A percentile compares a stretch with the other conserved stretches of the same genome.
Conservation (phyloP, 208 protist species). For the Herpetomonas muscarum region DNA sequence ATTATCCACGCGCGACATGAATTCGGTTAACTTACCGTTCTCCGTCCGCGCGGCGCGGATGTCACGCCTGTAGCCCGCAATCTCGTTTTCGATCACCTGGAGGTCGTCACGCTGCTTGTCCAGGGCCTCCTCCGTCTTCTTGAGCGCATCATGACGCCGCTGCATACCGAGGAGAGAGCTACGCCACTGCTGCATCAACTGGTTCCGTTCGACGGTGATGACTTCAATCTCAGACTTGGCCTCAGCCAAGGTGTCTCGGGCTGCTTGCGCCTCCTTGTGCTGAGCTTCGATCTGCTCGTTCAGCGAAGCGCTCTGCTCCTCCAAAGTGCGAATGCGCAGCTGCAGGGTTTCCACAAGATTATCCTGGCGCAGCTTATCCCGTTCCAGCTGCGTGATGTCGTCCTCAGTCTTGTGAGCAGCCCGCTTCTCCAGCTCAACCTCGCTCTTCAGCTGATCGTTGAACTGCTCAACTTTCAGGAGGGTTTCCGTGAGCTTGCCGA, state of each 20-base stretch:
- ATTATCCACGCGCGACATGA: slow-evolving; percentile 91
- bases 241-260: slow-evolving; percentile 87
- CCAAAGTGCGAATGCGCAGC: slow-evolving; percentile 72
- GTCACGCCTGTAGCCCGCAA: slow-evolving; percentile 82
- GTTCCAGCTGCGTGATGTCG: slow-evolving; percentile 92
- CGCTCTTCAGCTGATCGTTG: slow-evolving; percentile 91
- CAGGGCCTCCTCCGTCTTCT: slow-evolving; percentile 91
- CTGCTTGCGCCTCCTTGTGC: slow-evolving; percentile 83
- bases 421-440: slow-evolving; percentile 93
- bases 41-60: slow-evolving; percentile 81
- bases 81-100: slow-evolving; percentile 90
- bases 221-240: slow-evolving; percentile 93
- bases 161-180: slow-evolving; percentile 92
- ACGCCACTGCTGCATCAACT: slow-evolving; percentile 93
- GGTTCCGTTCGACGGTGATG: slow-evolving; percentile 94
- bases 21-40: slow-evolving; percentile 86
- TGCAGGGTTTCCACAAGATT: slow-evolving; percentile 86
- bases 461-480: slow-evolving; percentile 91
- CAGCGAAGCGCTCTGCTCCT: slow-evolving; percentile 79
- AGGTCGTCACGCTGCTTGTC: slow-evolving; percentile 89
- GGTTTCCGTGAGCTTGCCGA: slow-evolving; percentile 90
- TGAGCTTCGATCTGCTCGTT: slow-evolving; percentile 88
- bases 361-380: slow-evolving; percentile 92
- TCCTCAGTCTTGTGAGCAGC: slow-evolving; percentile 95
- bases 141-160: slow-evolving; percentile 90